Evolutionary conservation across 495 filamentous ascomycete species (phyloP), one percentile per base, ranked within the genome.

Genomic region (Terfezia claveryi): DNA sequence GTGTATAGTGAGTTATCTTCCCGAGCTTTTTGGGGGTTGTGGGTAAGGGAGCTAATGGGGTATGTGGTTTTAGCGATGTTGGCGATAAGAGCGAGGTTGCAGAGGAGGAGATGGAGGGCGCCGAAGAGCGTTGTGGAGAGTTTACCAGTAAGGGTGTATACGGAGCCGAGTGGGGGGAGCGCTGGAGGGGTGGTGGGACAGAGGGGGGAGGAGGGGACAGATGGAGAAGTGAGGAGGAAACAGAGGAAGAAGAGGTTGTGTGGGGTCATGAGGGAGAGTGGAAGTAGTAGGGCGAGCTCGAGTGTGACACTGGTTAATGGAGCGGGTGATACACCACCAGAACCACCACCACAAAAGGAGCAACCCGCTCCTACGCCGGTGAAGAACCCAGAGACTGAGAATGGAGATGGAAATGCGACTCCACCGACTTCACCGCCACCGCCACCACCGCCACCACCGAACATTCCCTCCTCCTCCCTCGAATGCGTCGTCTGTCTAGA

Each of bases 401-500:
- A 32, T 32, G 27, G 27, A 32, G 7, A 32, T 7, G 7, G 27
- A 32, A 32, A 32, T 7, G 7, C 27, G 27, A 7, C 27, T 32
- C 27, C 27, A 20, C 20, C 20, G 1, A 20, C 20, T 20, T 20
- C 20, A 20, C 80, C 1, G 87, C 87, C 8, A 87, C 89, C 10
- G 72, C 93, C 16, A 73, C 93, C 27, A 71, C 73, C 27, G 58
- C 56, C 12, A 58, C 17, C 56, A 11, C 38, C 0, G 14, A 36
- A 54, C 49, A 11, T 10, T 65, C 16, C 65, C 68, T 14, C 65
- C 68, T 9, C 61, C 69, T 38, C 62, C 60, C 52, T 84, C 1
- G 91, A 96, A 67, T 98, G 91, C 64, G 91, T 94, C n/a, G 88
- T 98, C 23, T 98, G 91, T 59, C 71, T 96, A 52, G 91, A 98